phyloP scores from a whole-genome alignment of 345 rosid genomes.

The Moringa oleifera region DNA sequence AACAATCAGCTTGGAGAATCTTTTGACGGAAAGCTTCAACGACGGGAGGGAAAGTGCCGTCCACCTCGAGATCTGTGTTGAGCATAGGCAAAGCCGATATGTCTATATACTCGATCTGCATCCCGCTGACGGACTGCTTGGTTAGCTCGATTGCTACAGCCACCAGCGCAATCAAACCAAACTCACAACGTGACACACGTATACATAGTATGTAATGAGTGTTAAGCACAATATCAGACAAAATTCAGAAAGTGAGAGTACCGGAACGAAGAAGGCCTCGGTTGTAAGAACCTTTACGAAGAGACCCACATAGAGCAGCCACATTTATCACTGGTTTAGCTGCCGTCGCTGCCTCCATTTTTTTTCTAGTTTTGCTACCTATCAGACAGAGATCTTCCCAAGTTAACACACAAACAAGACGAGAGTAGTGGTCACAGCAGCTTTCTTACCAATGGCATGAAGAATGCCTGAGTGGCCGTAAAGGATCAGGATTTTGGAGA shows the following conservation, averaged over 20 bases:
- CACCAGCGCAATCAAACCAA: neutral
- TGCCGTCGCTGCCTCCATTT: constrained; percentile 37
- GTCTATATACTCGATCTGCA: constrained; percentile 50
- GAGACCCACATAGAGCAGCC: constrained; percentile 80
- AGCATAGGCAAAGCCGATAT: constrained; percentile 60
- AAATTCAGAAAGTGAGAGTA: constrained; percentile 12
- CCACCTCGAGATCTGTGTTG: constrained; percentile 61
- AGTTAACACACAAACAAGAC: no score
- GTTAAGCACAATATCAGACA: no score
- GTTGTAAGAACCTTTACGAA: constrained; percentile 64
- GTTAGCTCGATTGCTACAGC: constrained; percentile 39
- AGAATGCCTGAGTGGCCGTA: no score
- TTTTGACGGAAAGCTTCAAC: constrained; percentile 67
- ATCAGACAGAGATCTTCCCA: no score
- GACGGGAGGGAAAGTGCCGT: constrained; percentile 48
- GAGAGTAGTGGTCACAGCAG: no score
- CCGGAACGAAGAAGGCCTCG: constrained; percentile 69
- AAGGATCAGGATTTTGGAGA: no score
- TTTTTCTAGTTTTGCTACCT: no score
- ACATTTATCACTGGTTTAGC: constrained; percentile 45
- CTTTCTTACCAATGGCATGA: no score
- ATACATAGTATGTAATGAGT: no score
- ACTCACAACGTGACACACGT: no score
- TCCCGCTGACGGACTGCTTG: constrained; percentile 33
- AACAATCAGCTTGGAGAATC: constrained; percentile 54